Percentiles rank a stretch among this genome's conserved stretches.
Conservation (phyloP, 139 green algal genomes). For the Pseudopediastrum boryanum region DNA sequence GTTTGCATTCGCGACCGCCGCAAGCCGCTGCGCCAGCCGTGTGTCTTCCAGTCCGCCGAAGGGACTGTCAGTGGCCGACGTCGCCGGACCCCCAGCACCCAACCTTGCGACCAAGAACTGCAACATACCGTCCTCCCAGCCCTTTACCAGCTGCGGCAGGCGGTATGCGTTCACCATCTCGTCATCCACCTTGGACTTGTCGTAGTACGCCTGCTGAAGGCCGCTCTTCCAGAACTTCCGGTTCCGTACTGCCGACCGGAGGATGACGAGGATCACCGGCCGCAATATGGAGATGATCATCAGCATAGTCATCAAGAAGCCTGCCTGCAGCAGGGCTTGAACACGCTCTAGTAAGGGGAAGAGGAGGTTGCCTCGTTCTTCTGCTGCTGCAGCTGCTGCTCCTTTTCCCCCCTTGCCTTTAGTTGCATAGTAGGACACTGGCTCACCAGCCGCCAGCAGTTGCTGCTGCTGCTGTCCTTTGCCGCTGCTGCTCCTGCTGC, state of each 20-base stretch:
- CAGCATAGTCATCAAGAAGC: constrained; percentile 24
- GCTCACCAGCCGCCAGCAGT: too few species aligned
- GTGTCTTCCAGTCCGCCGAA: constrained; percentile 29
- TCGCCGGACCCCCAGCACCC: neutral
- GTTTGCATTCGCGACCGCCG: constrained; percentile 10
- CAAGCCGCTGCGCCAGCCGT: constrained; percentile 50
- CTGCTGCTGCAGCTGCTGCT: constrained; percentile 11
- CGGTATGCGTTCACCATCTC: constrained; percentile 77
- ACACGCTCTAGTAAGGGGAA: neutral
- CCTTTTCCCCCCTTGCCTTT: neutral
- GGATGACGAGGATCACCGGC: constrained; percentile 62
- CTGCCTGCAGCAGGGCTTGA: constrained; percentile 14
- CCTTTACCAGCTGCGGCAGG: constrained; percentile 71
- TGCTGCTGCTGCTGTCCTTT: neutral
- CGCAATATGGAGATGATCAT: constrained; percentile 39
- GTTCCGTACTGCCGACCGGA: constrained; percentile 65
- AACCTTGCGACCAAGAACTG: constrained; percentile 17
- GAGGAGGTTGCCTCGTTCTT: constrained; percentile 13
- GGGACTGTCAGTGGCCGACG: neutral
- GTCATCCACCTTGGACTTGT: constrained; percentile 40
- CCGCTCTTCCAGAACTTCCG: constrained; percentile 70
- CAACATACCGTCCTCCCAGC: constrained; percentile 69
- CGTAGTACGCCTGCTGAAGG: constrained; percentile 50
- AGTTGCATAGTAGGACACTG: neutral
- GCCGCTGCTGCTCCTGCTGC: constrained; percentile 2